Evolutionary conservation across 805 yeast genomes (phyloP), one percentile per base, ranked within the genome.

Genomic region (Zygosaccharomyces lentus): DNA sequence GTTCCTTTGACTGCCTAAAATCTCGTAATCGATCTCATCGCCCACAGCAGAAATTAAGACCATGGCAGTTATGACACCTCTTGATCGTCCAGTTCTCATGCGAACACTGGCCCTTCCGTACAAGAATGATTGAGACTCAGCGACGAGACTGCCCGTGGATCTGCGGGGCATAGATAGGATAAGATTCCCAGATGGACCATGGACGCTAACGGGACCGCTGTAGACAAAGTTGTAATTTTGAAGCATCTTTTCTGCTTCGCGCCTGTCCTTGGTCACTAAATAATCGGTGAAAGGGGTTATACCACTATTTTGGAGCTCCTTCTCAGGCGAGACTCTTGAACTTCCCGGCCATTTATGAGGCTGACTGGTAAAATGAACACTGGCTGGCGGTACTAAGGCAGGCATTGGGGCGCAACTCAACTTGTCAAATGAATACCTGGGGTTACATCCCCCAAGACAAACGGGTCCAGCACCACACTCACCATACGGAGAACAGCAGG

Each of bases 1-100:
- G 21, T 73, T 70, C 53, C 85, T 68, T 56, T 85, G 79, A 59
- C 77, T 76, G 41, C 98, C 97, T 47, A 88, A 80, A 49, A 84
- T 82, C 69, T 91, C 97, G 64, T 70, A 83, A 74, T 91, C 97
- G 56, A 90, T 77, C 71, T 91, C 98, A 70, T 90, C 98, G 70
- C 88, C 84, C 36, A 82, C 87, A 57, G 86, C 84, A 5, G 96
- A 86, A 65, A 81, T 83, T 39, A 87, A 65, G 59, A 89, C 89
- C 56, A 83, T 77, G 30, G 96, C 91, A 5, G 95, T 77, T 42
- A 90, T 76, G 13, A 90, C 96, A 67, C 98, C 98, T 7, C 68
- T 70, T 23, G 77, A 77, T 56, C 80, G 81, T 1, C 96, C 83
- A 0, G 93, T 72, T 68, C 83, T 89, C 62, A 89, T 58, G 32